Evolutionary conservation across 2,329 filamentous ascomycete genomes (phyloP), one percentile per base, ranked within the genome.

Genomic region (Clarireedia paspali): DNA sequence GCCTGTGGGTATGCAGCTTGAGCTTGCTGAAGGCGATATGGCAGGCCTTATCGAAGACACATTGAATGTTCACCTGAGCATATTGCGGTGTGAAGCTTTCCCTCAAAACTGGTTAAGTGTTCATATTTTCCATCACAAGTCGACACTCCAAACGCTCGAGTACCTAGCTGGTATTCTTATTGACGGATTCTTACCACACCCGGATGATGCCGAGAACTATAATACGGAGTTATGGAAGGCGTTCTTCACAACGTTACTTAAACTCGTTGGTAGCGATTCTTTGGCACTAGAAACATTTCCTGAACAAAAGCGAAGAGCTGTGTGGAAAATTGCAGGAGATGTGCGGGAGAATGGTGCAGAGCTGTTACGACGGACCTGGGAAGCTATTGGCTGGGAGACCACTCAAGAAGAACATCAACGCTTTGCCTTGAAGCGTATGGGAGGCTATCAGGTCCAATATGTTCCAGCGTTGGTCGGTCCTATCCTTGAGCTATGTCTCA

Each of bases 271-370:
- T 5, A 96, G 91, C 66, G 85, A 91, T 38, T 89, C 87, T 0
- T 79, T 99, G 20, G 91, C 94, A 0, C 79, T 99, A 39, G 94
- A 99, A 69, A 96, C 91, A 0, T 97, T 96, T 68, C 91, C 94
- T 0, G 95, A 99, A 70, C 94, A 99, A 73, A 99, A 97, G 74
- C 80, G 94, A 47, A 79, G 94, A 55, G 92, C 94, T 0, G 92
- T 97, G 1, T 99, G 95, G 94, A 99, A 97, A 74, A 96, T 99
- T 68, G 94, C 92, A 4, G 94, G 94, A 5, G 95, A 99, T 72
- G 90, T 99, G 50, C 82, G 94, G 55, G 91, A 97, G 70, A 82
- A 90, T 62, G 94, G 95, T 15, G 92, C 94, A 4, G 88, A 92
- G 50, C 77, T 99, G 7, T 75, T 99, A 36, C 83, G 87, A 59